Conservation (phyloP, 192 early-diverging fungal species). For the Spizellomyces punctatus region DNA sequence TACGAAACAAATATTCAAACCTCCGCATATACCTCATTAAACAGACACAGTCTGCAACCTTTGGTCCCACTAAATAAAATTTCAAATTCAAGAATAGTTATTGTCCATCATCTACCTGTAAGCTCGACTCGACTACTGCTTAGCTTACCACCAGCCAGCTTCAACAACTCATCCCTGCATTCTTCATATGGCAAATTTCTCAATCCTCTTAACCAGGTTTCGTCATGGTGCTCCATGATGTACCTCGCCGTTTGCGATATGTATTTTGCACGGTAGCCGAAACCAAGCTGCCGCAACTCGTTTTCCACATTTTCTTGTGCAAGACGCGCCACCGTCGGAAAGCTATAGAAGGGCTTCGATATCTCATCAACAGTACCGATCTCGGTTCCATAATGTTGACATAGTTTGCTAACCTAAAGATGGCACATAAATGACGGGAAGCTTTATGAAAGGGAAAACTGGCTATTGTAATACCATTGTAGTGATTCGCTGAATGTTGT, state of each 20-base stretch:
- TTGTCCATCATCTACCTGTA: background rate
- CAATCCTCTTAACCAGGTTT: constrained; percentile 68
- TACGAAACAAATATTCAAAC: too few species aligned
- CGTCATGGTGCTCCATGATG: constrained; percentile 45
- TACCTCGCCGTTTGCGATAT: constrained; percentile 71
- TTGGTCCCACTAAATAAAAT: constrained; percentile 70
- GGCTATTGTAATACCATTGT: constrained; percentile 60
- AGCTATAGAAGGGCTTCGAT: constrained; percentile 57
- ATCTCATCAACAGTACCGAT: constrained; percentile 13
- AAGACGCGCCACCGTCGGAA: constrained; percentile 66
- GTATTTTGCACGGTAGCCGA: constrained; percentile 95
- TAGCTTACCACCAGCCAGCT: constrained; percentile 67
- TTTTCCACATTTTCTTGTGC: constrained; percentile 61
- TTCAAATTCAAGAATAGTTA: background rate
- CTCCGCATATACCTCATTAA: constrained; percentile 34
- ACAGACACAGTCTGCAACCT: constrained; percentile 96
- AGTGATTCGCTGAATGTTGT: constrained; percentile 92
- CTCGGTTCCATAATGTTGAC: constrained; percentile 30
- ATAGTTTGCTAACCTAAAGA: constrained; percentile 35
- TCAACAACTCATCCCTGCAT: constrained; percentile 62
- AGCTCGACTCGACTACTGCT: background rate
- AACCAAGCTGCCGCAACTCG: constrained; percentile 74
- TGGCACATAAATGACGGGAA: background rate
- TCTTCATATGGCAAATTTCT: constrained; percentile 58
- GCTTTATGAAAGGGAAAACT: constrained; percentile 19